Evolutionary conservation across 768 basidiomycete genomes (phyloP).

Genomic region (Hypholoma fasciculare): DNA sequence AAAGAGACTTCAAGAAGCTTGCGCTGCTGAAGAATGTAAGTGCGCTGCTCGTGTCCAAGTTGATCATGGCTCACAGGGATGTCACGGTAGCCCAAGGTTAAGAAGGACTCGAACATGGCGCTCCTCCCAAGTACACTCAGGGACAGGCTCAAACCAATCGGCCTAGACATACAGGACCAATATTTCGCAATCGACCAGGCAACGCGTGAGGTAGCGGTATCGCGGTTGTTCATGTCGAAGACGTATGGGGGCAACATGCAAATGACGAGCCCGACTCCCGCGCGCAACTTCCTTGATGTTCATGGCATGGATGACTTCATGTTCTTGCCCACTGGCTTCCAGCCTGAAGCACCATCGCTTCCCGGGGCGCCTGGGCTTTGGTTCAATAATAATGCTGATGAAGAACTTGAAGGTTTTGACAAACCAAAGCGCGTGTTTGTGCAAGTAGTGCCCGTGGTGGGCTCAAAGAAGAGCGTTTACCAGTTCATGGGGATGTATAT

Average conservation of each 20-base stretch:
- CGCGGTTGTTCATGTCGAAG: conserved; percentile 26
- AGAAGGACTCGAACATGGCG: conserved; percentile 8
- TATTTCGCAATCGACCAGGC: conserved; percentile 20
- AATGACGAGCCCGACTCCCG: conserved; percentile 24
- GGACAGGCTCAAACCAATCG: conserved; percentile 18
- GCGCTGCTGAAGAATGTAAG: not conserved
- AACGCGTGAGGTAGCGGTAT: conserved; percentile 25
- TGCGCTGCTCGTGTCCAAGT: not conserved
- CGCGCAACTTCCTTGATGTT: conserved; percentile 8
- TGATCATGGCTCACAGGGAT: not conserved
- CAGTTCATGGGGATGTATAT: conserved; percentile 33
- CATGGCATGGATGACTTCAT: conserved; percentile 33
- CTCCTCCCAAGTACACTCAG: conserved; percentile 8
- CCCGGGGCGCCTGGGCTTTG: conserved; percentile 35
- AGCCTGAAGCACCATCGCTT: conserved; percentile 34
- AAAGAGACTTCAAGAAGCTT: not conserved
- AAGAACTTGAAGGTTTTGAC: too few species aligned
- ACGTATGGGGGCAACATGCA: conserved; percentile 35
- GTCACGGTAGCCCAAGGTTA: conserved; percentile 10
- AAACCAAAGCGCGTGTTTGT: conserved; percentile 23
- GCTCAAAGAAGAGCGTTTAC: conserved; percentile 16
- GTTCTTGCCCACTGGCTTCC: conserved; percentile 29
- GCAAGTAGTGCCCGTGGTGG: not conserved
- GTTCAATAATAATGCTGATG: too few species aligned
- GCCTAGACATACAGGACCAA: conserved; percentile 19